Percentiles rank a stretch among this genome's conserved stretches.
Conservation (phyloP, 805 yeast species). For the Brettanomyces custersianus region DNA sequence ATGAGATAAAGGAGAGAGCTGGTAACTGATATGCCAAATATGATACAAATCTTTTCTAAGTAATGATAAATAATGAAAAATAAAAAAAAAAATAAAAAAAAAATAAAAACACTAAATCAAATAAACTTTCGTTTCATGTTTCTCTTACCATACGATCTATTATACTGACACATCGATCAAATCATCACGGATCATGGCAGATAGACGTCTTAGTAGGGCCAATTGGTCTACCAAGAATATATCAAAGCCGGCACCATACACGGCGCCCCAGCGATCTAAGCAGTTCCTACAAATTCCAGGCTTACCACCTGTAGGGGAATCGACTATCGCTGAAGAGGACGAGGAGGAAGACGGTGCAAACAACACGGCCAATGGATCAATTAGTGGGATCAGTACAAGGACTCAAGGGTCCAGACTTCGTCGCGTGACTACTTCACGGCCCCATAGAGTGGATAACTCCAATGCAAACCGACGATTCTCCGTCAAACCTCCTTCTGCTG, state of each 20-base stretch:
- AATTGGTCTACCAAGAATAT: constrained; percentile 17
- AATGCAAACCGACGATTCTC: constrained; percentile 17
- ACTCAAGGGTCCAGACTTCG: not conserved
- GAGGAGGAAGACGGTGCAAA: constrained; percentile 1
- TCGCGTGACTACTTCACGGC: constrained; percentile 5
- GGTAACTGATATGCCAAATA: not conserved
- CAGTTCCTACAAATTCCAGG: not conserved
- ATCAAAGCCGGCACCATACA: constrained; percentile 3
- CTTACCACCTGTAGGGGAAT: not conserved
- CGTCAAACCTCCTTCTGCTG: constrained; percentile 8
- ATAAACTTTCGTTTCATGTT: no score
- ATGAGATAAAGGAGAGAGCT: constrained; percentile 4
- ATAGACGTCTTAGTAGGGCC: constrained; percentile 18
- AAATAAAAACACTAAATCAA: no score
- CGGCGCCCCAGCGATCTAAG: constrained; percentile 4
- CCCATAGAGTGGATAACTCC: constrained; percentile 13
- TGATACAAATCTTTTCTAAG: no score
- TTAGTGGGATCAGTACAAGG: not conserved
- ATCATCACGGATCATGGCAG: constrained; percentile 5
- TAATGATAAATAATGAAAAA: no score
- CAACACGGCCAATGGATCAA: not conserved
- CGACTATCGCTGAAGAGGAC: not conserved
- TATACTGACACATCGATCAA: no score
- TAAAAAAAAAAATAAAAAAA: no score
- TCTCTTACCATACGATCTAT: no score